Conservation (phyloP, 805 yeast species). For the Wickerhamiella allomyrinae region DNA sequence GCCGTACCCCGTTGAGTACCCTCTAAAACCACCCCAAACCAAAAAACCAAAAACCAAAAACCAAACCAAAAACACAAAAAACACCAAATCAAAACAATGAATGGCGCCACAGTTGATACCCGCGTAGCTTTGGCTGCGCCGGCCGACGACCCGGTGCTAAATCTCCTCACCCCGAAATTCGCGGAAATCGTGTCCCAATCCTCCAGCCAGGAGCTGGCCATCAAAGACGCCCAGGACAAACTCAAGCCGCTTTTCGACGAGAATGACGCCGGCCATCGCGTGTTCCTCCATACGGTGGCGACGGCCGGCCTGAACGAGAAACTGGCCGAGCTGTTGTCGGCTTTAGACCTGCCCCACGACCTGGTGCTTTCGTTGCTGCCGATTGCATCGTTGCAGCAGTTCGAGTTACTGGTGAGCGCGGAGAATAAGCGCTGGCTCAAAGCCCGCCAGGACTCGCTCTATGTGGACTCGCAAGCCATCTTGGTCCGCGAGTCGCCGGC, state of each 20-base stretch:
- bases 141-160: too few species aligned
- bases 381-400: background rate
- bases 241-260: background rate
- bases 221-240: background rate
- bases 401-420: background rate
- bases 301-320: background rate
- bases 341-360: background rate
- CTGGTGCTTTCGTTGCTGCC: background rate
- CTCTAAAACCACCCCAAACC: too few species aligned
- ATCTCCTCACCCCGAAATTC: too few species aligned
- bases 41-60: too few species aligned
- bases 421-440: background rate
- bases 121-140: too few species aligned
- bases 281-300: background rate
- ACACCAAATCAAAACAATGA: too few species aligned
- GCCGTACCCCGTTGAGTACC: too few species aligned
- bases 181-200: background rate
- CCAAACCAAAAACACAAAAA: too few species aligned
- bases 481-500: background rate
- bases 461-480: background rate
- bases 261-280: background rate
- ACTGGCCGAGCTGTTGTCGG: background rate
- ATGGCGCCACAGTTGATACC: too few species aligned
- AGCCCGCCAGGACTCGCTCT: background rate
- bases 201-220: background rate